phyloP scores from a whole-genome alignment of 108 stramenopile species.

The Aurantiochytrium sp. region DNA sequence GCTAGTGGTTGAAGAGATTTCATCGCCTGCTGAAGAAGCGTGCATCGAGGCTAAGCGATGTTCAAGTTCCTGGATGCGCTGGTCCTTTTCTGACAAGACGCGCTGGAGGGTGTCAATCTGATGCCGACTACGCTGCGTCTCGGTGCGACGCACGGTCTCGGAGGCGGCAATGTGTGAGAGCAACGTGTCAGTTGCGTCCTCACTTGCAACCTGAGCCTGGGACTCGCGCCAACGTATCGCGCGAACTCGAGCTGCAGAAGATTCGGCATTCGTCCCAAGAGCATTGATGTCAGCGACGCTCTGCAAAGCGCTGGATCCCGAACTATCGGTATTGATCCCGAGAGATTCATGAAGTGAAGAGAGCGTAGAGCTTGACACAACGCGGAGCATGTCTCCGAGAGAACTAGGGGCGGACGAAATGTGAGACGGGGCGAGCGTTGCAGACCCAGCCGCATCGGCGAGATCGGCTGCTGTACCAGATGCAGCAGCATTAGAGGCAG shows the following conservation, averaged over 20 bases:
- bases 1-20: background rate
- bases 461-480: too few relatives aligned
- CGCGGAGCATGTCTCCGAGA: background rate
- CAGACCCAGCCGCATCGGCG: too few relatives aligned
- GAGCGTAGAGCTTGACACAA: background rate
- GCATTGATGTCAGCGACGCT: background rate
- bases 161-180: background rate
- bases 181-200: background rate
- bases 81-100: background rate
- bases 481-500: too few relatives aligned
- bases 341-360: background rate
- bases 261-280: background rate
- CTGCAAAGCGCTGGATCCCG: background rate
- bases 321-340: background rate
- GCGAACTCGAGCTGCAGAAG: background rate
- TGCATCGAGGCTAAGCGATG: background rate
- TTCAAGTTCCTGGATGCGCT: background rate
- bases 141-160: background rate
- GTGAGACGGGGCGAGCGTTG: background rate
- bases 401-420: background rate
- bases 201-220: background rate
- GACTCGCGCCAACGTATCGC: background rate
- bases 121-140: background rate
- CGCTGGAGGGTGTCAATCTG: background rate
- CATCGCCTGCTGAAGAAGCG: background rate